Conservation (phyloP, 1,139 yeast species). For the Protomyces inundatus region DNA sequence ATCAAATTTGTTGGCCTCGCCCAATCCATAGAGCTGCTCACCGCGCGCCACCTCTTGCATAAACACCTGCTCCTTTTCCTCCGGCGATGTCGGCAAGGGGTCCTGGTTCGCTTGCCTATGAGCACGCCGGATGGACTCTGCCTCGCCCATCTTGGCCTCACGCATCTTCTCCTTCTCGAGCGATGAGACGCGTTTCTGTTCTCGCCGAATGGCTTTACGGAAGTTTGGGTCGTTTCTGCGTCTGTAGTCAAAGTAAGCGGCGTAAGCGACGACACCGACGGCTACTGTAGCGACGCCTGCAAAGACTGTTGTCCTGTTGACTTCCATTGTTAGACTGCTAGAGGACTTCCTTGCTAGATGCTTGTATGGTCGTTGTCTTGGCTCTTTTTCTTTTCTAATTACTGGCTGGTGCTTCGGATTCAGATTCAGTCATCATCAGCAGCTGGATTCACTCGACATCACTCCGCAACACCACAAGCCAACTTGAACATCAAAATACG, state of each 20-base stretch:
- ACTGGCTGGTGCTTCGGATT: too few species aligned
- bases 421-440: too few species aligned
- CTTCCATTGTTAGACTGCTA: constrained; percentile 1
- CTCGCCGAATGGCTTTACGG: constrained; percentile 47
- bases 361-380: too few species aligned
- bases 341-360: too few species aligned
- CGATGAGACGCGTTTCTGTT: constrained; percentile 42
- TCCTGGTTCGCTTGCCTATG: constrained; percentile 59
- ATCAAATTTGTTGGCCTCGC: constrained; percentile 55
- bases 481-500: too few species aligned
- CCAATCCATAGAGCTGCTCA: constrained; percentile 43
- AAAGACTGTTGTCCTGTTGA: constrained; percentile 15
- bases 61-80: constrained; percentile 69
- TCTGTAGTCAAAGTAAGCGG: constrained; percentile 82
- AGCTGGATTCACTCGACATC: too few species aligned
- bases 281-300: constrained; percentile 13
- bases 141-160: constrained; percentile 55
- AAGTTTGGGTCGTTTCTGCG: constrained; percentile 79
- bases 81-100: constrained; percentile 70
- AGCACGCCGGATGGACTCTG: constrained; percentile 49
- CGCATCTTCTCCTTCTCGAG: constrained; percentile 52
- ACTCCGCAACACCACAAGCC: too few species aligned
- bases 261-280: constrained; percentile 55
- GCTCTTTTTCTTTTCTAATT: too few species aligned
- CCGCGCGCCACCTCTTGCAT: constrained; percentile 79